These are phyloP conservation scores for Argentina anserina DNA, from an alignment of 306 rosid genomes.

Conservation along the genomic window DNA sequence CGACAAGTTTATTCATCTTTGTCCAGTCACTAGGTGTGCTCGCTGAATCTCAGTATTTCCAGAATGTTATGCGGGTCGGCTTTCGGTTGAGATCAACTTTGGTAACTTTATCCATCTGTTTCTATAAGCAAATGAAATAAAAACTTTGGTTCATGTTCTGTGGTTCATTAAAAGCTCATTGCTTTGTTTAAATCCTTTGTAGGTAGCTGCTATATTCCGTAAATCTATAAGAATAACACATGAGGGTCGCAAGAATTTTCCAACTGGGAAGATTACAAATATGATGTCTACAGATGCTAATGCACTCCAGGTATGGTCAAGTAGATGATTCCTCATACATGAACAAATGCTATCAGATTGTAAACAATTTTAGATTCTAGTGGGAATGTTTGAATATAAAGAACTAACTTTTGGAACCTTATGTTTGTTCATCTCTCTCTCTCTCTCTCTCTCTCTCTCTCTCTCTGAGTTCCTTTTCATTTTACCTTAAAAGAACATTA, in stretches of 20 bases:
- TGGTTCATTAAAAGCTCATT: neutral
- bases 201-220: conserved; percentile 85
- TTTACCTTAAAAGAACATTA: neutral
- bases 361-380: neutral
- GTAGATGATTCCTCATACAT: neutral
- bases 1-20: conserved; percentile 29
- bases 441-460: neutral
- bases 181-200: conserved; percentile 11
- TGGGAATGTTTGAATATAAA: neutral
- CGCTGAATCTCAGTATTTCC: conserved; percentile 70
- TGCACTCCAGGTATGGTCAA: conserved; percentile 55
- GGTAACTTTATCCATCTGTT: conserved; percentile 43
- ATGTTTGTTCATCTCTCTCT: neutral
- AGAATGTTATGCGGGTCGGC: conserved; percentile 78
- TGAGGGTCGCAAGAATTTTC: conserved; percentile 60
- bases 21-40: conserved; percentile 70
- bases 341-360: neutral
- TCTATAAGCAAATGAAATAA: too few species aligned
- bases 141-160: neutral
- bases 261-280: conserved; percentile 84
- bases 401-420: neutral
- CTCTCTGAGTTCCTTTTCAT: neutral
- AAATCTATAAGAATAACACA: conserved; percentile 85
- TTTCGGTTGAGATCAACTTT: conserved; percentile 79
- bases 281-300: conserved; percentile 84